These are phyloP conservation scores for Chlorophyllum brunneum DNA, from an alignment of 768 basidiomycete genomes.

Conservation along the genomic window DNA sequence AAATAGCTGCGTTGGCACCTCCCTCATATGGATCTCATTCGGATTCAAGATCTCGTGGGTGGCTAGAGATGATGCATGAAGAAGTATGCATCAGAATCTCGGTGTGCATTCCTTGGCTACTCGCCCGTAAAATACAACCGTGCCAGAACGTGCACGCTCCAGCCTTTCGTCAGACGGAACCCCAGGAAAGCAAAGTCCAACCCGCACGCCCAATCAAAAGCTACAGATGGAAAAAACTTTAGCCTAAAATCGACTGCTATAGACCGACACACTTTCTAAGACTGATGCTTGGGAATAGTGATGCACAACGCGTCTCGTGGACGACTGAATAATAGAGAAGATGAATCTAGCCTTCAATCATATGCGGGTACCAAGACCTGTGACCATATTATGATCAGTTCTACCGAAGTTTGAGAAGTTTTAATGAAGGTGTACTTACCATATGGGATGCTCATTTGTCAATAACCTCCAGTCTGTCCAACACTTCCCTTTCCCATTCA, in stretches of 20 bases:
- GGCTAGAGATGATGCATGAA: not conserved
- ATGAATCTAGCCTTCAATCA: not conserved
- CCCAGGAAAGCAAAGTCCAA: not conserved
- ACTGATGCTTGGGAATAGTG: not conserved
- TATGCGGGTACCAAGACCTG: not conserved
- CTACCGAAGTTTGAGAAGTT: constrained; percentile 4
- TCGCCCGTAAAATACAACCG: not conserved
- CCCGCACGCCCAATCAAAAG: not conserved
- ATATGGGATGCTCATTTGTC: constrained; percentile 19
- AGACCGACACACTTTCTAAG: not conserved
- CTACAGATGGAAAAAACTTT: not conserved
- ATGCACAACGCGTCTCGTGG: constrained; percentile 1
- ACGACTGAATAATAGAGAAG: not conserved
- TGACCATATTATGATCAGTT: constrained; percentile 9
- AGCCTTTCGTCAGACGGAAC: not conserved
- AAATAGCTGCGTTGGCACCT: not conserved
- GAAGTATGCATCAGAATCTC: constrained; percentile 1
- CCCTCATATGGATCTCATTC: not conserved
- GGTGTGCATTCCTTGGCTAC: not conserved
- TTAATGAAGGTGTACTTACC: not conserved
- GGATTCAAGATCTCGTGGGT: not conserved
- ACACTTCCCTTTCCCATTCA: constrained; percentile 81
- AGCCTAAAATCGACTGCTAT: not conserved
- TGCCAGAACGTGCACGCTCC: not conserved
- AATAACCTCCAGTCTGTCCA: constrained; percentile 62